Percentiles rank a stretch among this genome's conserved stretches.
Evolutionary conservation across 768 basidiomycete species (phyloP).

Genomic region (Phanerodontia chrysosporium): DNA sequence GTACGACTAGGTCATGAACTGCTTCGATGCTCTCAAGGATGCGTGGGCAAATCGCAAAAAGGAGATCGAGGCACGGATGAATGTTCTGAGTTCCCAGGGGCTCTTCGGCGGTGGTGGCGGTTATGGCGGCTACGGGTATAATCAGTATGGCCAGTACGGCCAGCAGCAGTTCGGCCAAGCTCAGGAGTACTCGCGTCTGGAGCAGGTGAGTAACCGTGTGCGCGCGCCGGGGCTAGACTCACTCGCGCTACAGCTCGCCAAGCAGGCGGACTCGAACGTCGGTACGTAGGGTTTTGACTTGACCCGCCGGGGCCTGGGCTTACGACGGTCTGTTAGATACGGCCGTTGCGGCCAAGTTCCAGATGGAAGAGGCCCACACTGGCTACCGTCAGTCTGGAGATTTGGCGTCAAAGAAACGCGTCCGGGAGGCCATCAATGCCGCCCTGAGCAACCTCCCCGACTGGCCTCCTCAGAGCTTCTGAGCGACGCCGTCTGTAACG

Average conservation of each 20-base stretch:
- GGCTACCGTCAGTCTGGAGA: constrained; percentile 77
- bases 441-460: constrained; percentile 69
- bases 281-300: constrained; percentile 20
- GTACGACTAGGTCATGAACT: constrained; percentile 5
- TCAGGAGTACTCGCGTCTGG: constrained; percentile 51
- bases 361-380: constrained; percentile 69
- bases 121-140: constrained; percentile 17
- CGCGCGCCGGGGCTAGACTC: neutral
- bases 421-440: constrained; percentile 76
- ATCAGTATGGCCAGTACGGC: neutral
- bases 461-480: constrained; percentile 49
- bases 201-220: constrained; percentile 44
- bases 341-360: constrained; percentile 65
- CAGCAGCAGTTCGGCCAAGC: constrained; percentile 11
- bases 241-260: constrained; percentile 20
- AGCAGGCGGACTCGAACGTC: constrained; percentile 25
- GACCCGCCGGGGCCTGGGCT: neutral
- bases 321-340: constrained; percentile 41
- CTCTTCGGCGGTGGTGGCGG: constrained; percentile 29
- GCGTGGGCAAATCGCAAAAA: constrained; percentile 61
- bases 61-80: constrained; percentile 46
- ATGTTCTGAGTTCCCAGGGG: constrained; percentile 42
- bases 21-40: constrained; percentile 59
- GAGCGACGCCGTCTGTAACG: neutral
- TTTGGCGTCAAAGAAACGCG: constrained; percentile 64